phyloP scores from a whole-genome alignment of 306 rosid genomes.

The Cicer bijugum region DNA sequence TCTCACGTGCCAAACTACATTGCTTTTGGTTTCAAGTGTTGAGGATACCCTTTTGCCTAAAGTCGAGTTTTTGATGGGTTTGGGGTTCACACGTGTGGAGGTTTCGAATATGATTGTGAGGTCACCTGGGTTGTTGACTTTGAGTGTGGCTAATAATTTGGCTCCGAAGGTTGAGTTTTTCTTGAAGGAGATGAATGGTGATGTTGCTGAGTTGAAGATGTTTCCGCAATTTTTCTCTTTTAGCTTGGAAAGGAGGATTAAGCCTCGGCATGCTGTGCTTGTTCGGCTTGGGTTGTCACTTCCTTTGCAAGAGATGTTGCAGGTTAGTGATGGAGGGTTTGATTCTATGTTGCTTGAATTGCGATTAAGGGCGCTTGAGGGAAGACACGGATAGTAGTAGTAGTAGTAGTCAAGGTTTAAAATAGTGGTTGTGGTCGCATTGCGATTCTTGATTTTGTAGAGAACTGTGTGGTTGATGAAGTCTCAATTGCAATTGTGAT shows the following conservation, averaged over 20 bases:
- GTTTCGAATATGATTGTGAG: constrained; percentile 69
- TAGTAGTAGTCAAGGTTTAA: too few species aligned
- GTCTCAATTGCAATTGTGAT: too few species aligned
- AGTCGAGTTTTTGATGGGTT: constrained; percentile 47
- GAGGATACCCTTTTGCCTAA: constrained; percentile 48
- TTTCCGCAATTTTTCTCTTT: constrained; percentile 84
- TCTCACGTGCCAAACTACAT: constrained; percentile 46
- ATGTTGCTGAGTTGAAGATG: constrained; percentile 58
- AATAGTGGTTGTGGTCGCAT: too few species aligned
- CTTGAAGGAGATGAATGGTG: constrained; percentile 68
- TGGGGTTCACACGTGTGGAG: constrained; percentile 54
- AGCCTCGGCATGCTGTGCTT: constrained; percentile 59
- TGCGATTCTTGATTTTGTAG: too few species aligned
- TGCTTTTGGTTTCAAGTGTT: constrained; percentile 52
- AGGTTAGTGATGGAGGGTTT: constrained; percentile 51
- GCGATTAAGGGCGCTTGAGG: too few species aligned
- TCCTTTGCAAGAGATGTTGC: constrained; percentile 65
- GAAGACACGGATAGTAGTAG: too few species aligned
- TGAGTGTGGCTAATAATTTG: constrained; percentile 57
- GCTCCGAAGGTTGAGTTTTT: constrained; percentile 66
- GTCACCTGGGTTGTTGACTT: constrained; percentile 77
- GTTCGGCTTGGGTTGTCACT: constrained; percentile 54
- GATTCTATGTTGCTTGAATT: too few species aligned
- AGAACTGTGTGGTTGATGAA: too few species aligned
- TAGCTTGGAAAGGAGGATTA: constrained; percentile 79